Percentiles rank a stretch among this genome's conserved stretches.
Conservation (phyloP, 192 early-diverging fungal genomes). For the Linderina pennispora region DNA sequence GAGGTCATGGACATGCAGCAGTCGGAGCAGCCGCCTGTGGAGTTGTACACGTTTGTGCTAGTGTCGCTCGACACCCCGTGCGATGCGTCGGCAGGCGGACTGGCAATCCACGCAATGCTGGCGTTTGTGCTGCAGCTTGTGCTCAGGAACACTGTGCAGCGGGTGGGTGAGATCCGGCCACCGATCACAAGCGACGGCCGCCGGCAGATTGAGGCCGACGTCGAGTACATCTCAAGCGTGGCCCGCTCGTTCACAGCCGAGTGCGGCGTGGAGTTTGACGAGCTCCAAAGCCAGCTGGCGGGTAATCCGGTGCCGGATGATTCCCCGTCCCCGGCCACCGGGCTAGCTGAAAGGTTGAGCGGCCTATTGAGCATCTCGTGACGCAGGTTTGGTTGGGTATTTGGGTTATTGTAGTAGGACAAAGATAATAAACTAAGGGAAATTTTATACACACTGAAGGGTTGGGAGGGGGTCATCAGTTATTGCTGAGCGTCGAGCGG, state of each 20-base stretch:
- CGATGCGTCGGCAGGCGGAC: conserved; percentile 3
- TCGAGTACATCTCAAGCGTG: conserved; percentile 34
- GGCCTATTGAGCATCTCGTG: too few species aligned
- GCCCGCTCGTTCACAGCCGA: conserved; percentile 14
- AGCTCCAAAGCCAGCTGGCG: too few species aligned
- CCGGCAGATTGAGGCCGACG: conserved; percentile 29
- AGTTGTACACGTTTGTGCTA: conserved; percentile 10
- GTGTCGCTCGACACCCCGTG: background rate
- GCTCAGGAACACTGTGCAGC: conserved; percentile 6
- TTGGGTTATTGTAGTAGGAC: too few species aligned
- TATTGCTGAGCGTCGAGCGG: too few species aligned
- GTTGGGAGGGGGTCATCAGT: too few species aligned
- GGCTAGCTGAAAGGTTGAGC: too few species aligned
- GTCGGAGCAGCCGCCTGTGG: conserved; percentile 1
- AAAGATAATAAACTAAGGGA: too few species aligned
- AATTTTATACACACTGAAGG: too few species aligned
- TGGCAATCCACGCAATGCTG: conserved; percentile 22
- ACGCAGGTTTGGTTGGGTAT: too few species aligned
- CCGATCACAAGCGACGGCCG: conserved; percentile 19
- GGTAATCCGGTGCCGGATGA: background rate
- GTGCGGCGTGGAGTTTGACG: too few species aligned
- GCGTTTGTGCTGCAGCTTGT: conserved; percentile 23
- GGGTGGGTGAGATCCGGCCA: conserved; percentile 15
- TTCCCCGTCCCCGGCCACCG: too few species aligned
- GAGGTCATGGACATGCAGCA: conserved; percentile 28